Percentiles rank a stretch among this genome's conserved stretches.
These are phyloP conservation scores for Hsuehochloa calcarea DNA, from an alignment of 176 grass and related monocot species.

Conservation along the genomic window DNA sequence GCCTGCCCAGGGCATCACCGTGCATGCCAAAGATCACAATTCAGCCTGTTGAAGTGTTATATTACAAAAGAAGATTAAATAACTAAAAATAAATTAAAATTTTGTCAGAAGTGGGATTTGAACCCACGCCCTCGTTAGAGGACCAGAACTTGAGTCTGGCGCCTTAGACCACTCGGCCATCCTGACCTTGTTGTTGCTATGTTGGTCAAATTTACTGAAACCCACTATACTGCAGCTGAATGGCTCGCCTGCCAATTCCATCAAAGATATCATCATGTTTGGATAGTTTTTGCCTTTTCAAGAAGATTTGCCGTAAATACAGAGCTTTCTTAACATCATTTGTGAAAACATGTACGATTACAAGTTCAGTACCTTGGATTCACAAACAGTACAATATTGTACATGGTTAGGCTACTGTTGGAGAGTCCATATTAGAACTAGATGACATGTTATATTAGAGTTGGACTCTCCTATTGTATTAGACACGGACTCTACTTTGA, in stretches of 20 bases:
- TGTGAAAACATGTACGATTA: neutral
- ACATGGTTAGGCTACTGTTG: too few species aligned
- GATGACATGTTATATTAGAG: too few species aligned
- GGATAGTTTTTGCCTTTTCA: neutral
- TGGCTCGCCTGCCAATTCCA: too few species aligned
- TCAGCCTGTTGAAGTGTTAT: neutral
- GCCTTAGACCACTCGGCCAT: slow-evolving; percentile 99
- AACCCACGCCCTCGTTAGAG: slow-evolving; percentile 89
- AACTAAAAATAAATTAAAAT: neutral
- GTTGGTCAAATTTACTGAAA: fast-evolving
- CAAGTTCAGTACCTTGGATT: neutral
- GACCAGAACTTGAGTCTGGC: slow-evolving; percentile 99
- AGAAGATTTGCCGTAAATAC: neutral
- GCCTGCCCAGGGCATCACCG: neutral
- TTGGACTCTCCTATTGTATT: too few species aligned
- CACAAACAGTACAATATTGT: neutral
- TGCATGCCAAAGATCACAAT: neutral
- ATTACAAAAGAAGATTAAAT: neutral
- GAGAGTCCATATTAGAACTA: too few species aligned
- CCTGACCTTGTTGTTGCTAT: slow-evolving; percentile 34
- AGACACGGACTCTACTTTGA: too few species aligned
- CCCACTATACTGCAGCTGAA: fast-evolving
- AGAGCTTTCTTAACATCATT: neutral
- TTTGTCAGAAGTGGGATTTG: slow-evolving; percentile 87
- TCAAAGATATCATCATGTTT: neutral